A percentile compares a stretch with the other conserved stretches of the same genome.
These are phyloP conservation scores for Isochrysis galbana DNA, from an alignment of 78 protist genomes.

Conservation along the genomic window DNA sequence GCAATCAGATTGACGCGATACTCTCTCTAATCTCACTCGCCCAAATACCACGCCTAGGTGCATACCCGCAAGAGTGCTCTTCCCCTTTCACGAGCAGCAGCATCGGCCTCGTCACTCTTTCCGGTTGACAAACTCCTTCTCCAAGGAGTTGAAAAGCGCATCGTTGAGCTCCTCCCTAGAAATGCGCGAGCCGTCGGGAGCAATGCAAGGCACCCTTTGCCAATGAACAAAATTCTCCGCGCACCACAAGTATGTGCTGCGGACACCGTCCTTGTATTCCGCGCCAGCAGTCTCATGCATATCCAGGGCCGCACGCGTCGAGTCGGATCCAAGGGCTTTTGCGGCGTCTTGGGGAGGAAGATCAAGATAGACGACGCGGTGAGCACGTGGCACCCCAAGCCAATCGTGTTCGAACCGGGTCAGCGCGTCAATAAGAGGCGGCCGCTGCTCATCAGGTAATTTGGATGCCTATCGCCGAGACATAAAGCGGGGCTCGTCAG, in stretches of 20 bases:
- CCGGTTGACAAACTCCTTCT: constrained; percentile 21
- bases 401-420: not conserved
- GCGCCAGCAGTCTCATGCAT: constrained; percentile 31
- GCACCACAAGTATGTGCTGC: constrained; percentile 31
- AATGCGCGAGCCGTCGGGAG: not conserved
- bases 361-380: constrained; percentile 39
- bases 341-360: constrained; percentile 10
- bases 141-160: not conserved
- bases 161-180: constrained; percentile 11
- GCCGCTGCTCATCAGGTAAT: not conserved
- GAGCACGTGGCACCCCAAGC: constrained; percentile 35
- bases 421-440: not conserved
- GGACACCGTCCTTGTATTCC: constrained; percentile 20
- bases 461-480: too few relatives aligned
- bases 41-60: too few relatives aligned
- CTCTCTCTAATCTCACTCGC: too few relatives aligned
- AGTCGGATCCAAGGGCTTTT: not conserved
- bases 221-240: constrained; percentile 5
- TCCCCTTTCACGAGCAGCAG: too few relatives aligned
- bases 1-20: too few relatives aligned
- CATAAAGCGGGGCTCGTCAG: too few relatives aligned
- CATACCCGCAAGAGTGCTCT: too few relatives aligned
- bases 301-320: constrained; percentile 35
- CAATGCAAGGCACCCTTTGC: not conserved
- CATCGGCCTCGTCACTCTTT: too few relatives aligned